Evolutionary conservation across 192 early-diverging fungal species (phyloP).

Genomic region (Spizellomyces sp.): DNA sequence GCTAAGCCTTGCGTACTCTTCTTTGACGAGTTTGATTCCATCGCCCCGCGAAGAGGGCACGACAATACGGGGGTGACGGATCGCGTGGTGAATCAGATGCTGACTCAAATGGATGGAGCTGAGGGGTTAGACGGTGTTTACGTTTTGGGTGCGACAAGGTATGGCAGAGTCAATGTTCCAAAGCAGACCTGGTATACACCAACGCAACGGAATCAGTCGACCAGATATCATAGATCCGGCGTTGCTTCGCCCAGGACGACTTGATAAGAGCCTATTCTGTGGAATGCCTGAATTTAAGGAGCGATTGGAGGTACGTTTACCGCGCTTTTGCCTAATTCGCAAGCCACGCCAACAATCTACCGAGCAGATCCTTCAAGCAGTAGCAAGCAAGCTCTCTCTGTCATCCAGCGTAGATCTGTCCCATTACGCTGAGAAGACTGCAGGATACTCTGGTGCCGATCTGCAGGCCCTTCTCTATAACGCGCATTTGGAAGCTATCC

Average conservation of each 20-base stretch:
- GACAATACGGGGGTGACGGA: constrained; percentile 99
- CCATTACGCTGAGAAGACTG: constrained; percentile 63
- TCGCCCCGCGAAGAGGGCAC: constrained; percentile 95
- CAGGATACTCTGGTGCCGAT: constrained; percentile 89
- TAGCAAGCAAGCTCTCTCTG: constrained; percentile 73
- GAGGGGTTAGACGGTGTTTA: constrained; percentile 96
- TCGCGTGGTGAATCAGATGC: constrained; percentile 96
- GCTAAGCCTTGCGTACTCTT: constrained; percentile 95
- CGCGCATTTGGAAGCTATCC: constrained; percentile 88
- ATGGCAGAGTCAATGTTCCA: not conserved
- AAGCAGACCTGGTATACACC: not conserved
- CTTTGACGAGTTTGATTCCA: constrained; percentile 98
- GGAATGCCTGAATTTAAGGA: constrained; percentile 78
- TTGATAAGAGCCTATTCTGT: constrained; percentile 84
- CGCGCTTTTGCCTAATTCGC: constrained; percentile 13
- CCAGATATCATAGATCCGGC: constrained; percentile 88
- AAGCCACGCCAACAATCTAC: not conserved
- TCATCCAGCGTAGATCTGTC: constrained; percentile 64
- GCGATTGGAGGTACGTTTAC: constrained; percentile 58
- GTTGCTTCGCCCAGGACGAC: constrained; percentile 79
- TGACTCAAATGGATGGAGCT: constrained; percentile 99
- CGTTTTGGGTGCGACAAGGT: constrained; percentile 91
- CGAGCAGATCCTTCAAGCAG: constrained; percentile 71
- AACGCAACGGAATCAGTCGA: constrained; percentile 69
- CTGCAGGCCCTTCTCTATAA: constrained; percentile 92